Conservation (phyloP, 2,329 filamentous ascomycete genomes). For the Eutypa lata region DNA sequence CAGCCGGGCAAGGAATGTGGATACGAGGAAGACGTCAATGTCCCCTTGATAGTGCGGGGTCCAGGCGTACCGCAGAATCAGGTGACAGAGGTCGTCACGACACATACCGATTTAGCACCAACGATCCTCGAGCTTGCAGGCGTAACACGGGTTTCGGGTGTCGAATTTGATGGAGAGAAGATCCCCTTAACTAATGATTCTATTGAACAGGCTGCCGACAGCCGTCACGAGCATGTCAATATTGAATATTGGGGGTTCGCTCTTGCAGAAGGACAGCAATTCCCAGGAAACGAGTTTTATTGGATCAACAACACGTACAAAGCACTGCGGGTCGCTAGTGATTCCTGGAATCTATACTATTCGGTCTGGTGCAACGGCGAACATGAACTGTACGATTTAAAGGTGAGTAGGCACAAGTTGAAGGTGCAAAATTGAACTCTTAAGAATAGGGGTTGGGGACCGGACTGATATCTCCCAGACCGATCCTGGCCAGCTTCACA, state of each 20-base stretch:
- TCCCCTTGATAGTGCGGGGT: slow-evolving; percentile 55
- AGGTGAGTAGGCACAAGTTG: slow-evolving; percentile 38
- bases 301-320: slow-evolving; percentile 49
- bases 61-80: slow-evolving; percentile 45
- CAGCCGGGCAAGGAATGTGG: slow-evolving; percentile 52
- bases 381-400: slow-evolving; percentile 62
- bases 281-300: slow-evolving; percentile 25
- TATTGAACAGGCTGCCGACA: slow-evolving; percentile 1
- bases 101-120: slow-evolving; percentile 51
- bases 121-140: slow-evolving; percentile 41
- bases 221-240: slow-evolving; percentile 41
- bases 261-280: slow-evolving; percentile 37
- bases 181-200: slow-evolving; percentile 21
- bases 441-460: neutral
- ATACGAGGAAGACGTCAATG: slow-evolving; percentile 54
- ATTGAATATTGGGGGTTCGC: slow-evolving; percentile 46
- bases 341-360: slow-evolving; percentile 50
- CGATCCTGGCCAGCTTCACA: slow-evolving; percentile 50
- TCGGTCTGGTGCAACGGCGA: slow-evolving; percentile 68
- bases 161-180: neutral
- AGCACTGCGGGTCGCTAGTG: slow-evolving; percentile 39
- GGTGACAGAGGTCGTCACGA: slow-evolving; percentile 42
- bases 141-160: slow-evolving; percentile 36
- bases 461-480: slow-evolving; percentile 30
- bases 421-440: too few relatives aligned